A percentile compares a stretch with the other conserved stretches of the same genome.
phyloP scores from a whole-genome alignment of 352 stramenopile genomes.

The Globisporangium yorkense region DNA sequence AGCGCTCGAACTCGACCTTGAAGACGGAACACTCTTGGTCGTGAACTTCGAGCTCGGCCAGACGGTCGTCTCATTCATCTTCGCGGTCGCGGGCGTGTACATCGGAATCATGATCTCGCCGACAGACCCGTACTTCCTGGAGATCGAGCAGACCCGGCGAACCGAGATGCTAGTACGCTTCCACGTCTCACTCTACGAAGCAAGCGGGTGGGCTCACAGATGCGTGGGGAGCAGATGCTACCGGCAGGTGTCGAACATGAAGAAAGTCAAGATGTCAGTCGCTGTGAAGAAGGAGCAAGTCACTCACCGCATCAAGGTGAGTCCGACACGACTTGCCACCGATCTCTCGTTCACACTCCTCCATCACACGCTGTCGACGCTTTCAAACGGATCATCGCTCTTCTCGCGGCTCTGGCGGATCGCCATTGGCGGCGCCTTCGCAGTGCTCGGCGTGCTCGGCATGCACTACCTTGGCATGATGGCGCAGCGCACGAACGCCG shows the following conservation, averaged over 20 bases:
- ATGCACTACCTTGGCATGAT: constrained; percentile 81
- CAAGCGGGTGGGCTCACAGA: not conserved
- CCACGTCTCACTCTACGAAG: no score
- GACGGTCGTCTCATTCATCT: constrained; percentile 55
- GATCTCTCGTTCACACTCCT: no score
- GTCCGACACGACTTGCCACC: no score
- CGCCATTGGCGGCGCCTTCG: constrained; percentile 37
- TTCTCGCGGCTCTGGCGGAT: constrained; percentile 57
- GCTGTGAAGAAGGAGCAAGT: not conserved
- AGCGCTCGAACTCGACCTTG: constrained; percentile 27
- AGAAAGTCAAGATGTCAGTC: constrained; percentile 3
- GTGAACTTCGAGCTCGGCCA: constrained; percentile 51
- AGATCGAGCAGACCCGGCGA: constrained; percentile 43
- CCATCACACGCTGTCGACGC: no score
- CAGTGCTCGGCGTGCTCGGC: constrained; percentile 50
- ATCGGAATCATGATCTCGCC: constrained; percentile 49
- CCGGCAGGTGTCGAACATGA: constrained; percentile 1
- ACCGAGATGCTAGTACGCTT: constrained; percentile 11
- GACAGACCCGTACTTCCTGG: constrained; percentile 55
- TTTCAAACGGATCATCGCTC: constrained; percentile 19
- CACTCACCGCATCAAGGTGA: not conserved
- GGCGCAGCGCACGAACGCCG: constrained; percentile 37
- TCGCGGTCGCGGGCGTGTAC: constrained; percentile 44
- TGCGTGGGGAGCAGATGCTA: not conserved
- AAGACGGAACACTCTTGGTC: constrained; percentile 25